Percentiles rank a stretch among this genome's conserved stretches.
These are phyloP conservation scores for Penicillium silybi DNA, from an alignment of 495 filamentous ascomycete genomes.

Conservation along the genomic window DNA sequence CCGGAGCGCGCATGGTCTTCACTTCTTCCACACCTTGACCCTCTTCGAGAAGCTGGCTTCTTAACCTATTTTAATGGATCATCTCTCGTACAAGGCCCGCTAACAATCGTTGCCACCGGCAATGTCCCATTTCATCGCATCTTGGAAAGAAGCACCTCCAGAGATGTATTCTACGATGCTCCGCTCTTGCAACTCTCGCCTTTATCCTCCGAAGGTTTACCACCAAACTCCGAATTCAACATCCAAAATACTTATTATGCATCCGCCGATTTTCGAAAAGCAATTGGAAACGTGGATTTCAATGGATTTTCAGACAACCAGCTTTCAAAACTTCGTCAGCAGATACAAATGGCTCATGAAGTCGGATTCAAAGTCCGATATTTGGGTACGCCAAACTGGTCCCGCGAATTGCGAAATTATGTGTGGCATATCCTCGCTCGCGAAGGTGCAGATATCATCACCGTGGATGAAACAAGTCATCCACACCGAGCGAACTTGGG, in stretches of 20 bases:
- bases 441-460: constrained; percentile 44
- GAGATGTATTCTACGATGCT: constrained; percentile 2
- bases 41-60: constrained; percentile 34
- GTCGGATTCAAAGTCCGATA: constrained; percentile 64
- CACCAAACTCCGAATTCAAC: constrained; percentile 21
- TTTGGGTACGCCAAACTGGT: constrained; percentile 68
- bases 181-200: constrained; percentile 1
- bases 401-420: constrained; percentile 56
- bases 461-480: background rate
- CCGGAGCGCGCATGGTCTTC: constrained; percentile 32
- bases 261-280: constrained; percentile 34
- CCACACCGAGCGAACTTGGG: background rate
- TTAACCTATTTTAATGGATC: constrained; percentile 38
- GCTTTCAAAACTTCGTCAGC: constrained; percentile 49
- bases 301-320: constrained; percentile 40
- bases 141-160: constrained; percentile 3
- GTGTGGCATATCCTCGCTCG: constrained; percentile 61
- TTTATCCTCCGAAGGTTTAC: background rate
- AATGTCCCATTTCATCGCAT: constrained; percentile 45
- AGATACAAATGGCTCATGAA: constrained; percentile 56
- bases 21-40: constrained; percentile 37
- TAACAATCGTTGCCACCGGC: constrained; percentile 44
- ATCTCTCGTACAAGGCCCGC: constrained; percentile 31
- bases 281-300: constrained; percentile 27
- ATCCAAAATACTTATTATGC: constrained; percentile 45